A percentile compares a stretch with the other conserved stretches of the same genome.
phyloP scores from a whole-genome alignment of 2,329 filamentous ascomycete species.

The Fusarium keratoplasticum region DNA sequence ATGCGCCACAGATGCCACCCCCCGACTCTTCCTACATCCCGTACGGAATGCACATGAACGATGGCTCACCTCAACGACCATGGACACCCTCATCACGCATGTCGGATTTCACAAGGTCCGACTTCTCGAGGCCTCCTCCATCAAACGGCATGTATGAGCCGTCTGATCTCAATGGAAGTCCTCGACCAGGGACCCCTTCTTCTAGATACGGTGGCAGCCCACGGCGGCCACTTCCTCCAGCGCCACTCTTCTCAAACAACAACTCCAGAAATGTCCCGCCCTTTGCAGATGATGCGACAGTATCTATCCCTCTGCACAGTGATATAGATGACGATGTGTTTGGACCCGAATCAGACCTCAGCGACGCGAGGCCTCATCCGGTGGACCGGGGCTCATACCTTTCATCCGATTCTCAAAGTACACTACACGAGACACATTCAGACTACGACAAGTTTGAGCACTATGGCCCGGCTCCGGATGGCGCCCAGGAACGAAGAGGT shows the following conservation, averaged over 20 bases:
- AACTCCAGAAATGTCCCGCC: slow-evolving; percentile 61
- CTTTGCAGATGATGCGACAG: slow-evolving; percentile 75
- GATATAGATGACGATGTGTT: slow-evolving; percentile 78
- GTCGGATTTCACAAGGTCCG: slow-evolving; percentile 60
- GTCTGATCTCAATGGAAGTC: slow-evolving; percentile 87
- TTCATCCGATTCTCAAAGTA: slow-evolving; percentile 62
- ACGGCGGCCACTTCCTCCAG: slow-evolving; percentile 86
- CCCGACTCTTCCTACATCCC: slow-evolving; percentile 73
- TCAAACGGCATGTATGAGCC: slow-evolving; percentile 83
- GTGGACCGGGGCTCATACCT: slow-evolving; percentile 68
- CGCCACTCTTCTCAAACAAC: slow-evolving; percentile 80
- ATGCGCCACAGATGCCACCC: slow-evolving; percentile 68
- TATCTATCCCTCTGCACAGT: slow-evolving; percentile 76
- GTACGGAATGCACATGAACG: slow-evolving; percentile 57
- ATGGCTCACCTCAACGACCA: slow-evolving; percentile 64
- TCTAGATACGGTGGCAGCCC: slow-evolving; percentile 90
- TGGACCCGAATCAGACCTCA: slow-evolving; percentile 68
- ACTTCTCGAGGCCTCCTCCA: slow-evolving; percentile 72
- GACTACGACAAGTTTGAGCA: slow-evolving; percentile 74
- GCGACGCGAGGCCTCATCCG: slow-evolving; percentile 62
- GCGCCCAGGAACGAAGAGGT: slow-evolving; percentile 87
- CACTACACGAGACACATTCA: slow-evolving; percentile 60
- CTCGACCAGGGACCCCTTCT: slow-evolving; percentile 89
- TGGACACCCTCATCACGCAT: slow-evolving; percentile 67
- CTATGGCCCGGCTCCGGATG: slow-evolving; percentile 88